Percentiles rank a stretch among this genome's conserved stretches.
Evolutionary conservation across 805 yeast genomes (phyloP).

Genomic region (Saccharomyces cerevisiae): DNA sequence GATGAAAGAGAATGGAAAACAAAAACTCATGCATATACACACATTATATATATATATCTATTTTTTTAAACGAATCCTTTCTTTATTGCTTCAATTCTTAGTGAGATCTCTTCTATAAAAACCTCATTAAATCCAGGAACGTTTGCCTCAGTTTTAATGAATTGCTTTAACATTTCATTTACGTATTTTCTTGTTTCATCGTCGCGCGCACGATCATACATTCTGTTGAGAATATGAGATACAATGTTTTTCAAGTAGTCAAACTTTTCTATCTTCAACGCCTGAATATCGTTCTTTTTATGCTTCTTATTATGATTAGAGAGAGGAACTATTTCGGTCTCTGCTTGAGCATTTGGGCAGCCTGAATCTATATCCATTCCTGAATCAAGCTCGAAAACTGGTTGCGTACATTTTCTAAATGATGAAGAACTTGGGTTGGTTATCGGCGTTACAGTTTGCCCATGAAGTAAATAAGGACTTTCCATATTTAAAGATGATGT

Average conservation of each 20-base stretch:
- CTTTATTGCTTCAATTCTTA: constrained; percentile 29
- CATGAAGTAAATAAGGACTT: constrained; percentile 6
- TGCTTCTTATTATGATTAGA: background rate
- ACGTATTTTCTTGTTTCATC: constrained; percentile 42
- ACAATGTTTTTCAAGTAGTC: constrained; percentile 38
- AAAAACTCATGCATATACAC: background rate
- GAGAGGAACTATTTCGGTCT: background rate
- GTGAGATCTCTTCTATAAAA: constrained; percentile 52
- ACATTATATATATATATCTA: background rate
- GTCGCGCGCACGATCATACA: constrained; percentile 45
- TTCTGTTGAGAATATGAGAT: constrained; percentile 38
- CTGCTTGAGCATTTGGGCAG: constrained; percentile 4
- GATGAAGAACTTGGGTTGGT: constrained; percentile 17
- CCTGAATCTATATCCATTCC: constrained; percentile 17
- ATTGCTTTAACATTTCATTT: constrained; percentile 32
- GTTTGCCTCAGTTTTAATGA: constrained; percentile 39
- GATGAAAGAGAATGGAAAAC: background rate
- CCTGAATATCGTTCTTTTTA: constrained; percentile 6
- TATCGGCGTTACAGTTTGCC: constrained; percentile 15
- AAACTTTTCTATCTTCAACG: constrained; percentile 18
- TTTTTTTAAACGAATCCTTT: constrained; percentile 13
- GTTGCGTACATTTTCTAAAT: constrained; percentile 12
- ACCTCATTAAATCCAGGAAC: constrained; percentile 64
- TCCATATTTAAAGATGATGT: constrained; percentile 12
- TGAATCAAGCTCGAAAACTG: constrained; percentile 12